phyloP scores from a whole-genome alignment of 306 rosid species.

The Comarum palustre region DNA sequence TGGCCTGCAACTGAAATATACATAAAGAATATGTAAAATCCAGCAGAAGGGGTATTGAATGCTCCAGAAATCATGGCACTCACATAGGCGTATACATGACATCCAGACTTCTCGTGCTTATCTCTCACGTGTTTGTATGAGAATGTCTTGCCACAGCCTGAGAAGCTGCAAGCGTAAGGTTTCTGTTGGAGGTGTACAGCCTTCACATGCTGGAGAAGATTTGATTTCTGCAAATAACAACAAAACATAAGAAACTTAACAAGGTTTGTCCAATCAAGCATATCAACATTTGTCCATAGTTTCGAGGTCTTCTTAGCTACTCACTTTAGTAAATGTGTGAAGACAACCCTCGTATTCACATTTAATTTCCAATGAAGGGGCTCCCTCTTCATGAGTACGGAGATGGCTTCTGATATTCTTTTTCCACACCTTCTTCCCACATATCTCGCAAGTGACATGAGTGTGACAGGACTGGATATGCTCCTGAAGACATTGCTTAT shows the following conservation, averaged over 20 bases:
- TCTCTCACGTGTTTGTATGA: slow-evolving; percentile 89
- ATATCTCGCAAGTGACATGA: slow-evolving; percentile 53
- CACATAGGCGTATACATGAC: slow-evolving; percentile 57
- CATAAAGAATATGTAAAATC: neutral
- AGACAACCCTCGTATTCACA: slow-evolving; percentile 56
- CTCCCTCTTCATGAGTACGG: slow-evolving; percentile 41
- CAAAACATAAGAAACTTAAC: neutral
- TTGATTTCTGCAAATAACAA: slow-evolving; percentile 54
- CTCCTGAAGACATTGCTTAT: slow-evolving; percentile 47
- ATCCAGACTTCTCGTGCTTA: slow-evolving; percentile 61
- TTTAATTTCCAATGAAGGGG: slow-evolving; percentile 35
- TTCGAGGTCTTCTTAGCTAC: slow-evolving; percentile 13
- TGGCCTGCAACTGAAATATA: neutral
- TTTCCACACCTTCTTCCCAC: slow-evolving; percentile 61
- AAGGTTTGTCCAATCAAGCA: neutral
- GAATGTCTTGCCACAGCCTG: slow-evolving; percentile 82
- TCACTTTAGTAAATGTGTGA: slow-evolving; percentile 59
- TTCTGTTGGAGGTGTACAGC: slow-evolving; percentile 61
- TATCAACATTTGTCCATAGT: neutral
- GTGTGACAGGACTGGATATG: slow-evolving; percentile 67
- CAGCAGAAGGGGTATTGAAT: neutral
- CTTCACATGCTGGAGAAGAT: slow-evolving; percentile 65
- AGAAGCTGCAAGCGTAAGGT: slow-evolving; percentile 63
- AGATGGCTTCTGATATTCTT: slow-evolving; percentile 76
- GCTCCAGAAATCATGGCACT: slow-evolving; percentile 32